Base-by-base conservation (phyloP, 345 rosid genomes). In the Eucalyptus sp. region DNA sequence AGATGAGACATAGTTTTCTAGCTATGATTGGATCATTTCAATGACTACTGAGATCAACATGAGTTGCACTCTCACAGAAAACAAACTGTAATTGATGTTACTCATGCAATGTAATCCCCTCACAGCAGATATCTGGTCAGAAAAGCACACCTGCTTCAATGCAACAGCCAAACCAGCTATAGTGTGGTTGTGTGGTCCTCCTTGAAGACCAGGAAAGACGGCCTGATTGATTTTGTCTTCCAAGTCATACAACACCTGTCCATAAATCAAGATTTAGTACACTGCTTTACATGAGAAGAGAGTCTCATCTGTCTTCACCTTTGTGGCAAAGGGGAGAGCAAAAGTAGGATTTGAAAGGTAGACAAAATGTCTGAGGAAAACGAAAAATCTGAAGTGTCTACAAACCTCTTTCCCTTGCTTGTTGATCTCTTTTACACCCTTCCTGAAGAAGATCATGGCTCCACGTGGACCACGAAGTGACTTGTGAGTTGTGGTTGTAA, bases 391-490 rank as follows among this genome's bases (percentile, higher is more conserved):
- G 50, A 68, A 90, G 27, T 25, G 48, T 89, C 80, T 58, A 87
- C 29, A 89, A 60, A 98, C 99, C 96, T 98, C 97, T 91, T 98
- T 86, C 81, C 99, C 99, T 93, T 98, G 99, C 91, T 98, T 98
- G 96, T 96, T 95, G 88, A 93, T 86, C 94, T 94, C 99, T 93
- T 98, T 97, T 50, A 97, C 93, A 62, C 99, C 99, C 91, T 98
- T 98, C 89, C 99, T 95, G 93, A 60, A 98, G 94, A 98, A 98
- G 90, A 98, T 98, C 99, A 98, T 98, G 93, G 99, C 99, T 91
- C 99, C 99, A 90, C 99, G 98, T 7, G 99, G 99, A 50, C 99
- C 99, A 41, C 99, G 99, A 90, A 97, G 99, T 41, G 99, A 98
- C 93, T 98, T 98, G 92, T 98, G 99, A 90, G 99, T 98, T 87